Conservation (phyloP, 2,329 filamentous ascomycete genomes). For the Teratosphaeria zuluensis region DNA sequence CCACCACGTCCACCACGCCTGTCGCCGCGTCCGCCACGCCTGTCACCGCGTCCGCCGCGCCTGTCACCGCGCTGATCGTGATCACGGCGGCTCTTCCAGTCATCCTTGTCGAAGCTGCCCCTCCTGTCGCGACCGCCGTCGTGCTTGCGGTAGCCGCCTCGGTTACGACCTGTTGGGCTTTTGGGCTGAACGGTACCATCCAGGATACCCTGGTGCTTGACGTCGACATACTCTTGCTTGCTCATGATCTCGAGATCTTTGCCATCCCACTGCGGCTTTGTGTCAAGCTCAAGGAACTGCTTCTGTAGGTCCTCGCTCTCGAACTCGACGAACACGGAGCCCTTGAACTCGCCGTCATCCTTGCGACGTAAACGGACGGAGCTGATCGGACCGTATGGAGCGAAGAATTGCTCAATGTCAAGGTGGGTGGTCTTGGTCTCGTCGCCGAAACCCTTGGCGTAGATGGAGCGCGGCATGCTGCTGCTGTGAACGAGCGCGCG, state of each 20-base stretch:
- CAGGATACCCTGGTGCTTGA: conserved; percentile 37
- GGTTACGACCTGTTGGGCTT: conserved; percentile 5
- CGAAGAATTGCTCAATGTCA: conserved; percentile 88
- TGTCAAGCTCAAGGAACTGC: conserved; percentile 69
- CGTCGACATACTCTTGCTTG: conserved; percentile 71
- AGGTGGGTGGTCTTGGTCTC: conserved; percentile 80
- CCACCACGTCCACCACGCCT: conserved; percentile 2
- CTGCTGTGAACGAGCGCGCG: conserved; percentile 51
- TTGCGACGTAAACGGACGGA: conserved; percentile 78
- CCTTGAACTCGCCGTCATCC: conserved; percentile 72
- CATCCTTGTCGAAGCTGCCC: conserved; percentile 5
- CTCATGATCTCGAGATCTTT: conserved; percentile 71
- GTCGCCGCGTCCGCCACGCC: conserved; percentile 1
- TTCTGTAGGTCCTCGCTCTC: conserved; percentile 65
- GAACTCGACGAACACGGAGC: conserved; percentile 94
- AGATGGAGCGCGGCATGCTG: conserved; percentile 66
- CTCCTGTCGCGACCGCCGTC: neutral
- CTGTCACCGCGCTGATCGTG: conserved; percentile 4
- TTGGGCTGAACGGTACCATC: conserved; percentile 30
- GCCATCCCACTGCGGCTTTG: conserved; percentile 75
- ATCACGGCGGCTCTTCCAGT: conserved; percentile 7
- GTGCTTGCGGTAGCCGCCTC: conserved; percentile 9
- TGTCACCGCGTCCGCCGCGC: conserved; percentile 2
- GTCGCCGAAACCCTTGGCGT: conserved; percentile 87
- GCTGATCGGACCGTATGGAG: conserved; percentile 66